Evolutionary conservation across 805 yeast genomes (phyloP), one percentile per base, ranked within the genome.

Genomic region (Wickerhamomyces mucosus): DNA sequence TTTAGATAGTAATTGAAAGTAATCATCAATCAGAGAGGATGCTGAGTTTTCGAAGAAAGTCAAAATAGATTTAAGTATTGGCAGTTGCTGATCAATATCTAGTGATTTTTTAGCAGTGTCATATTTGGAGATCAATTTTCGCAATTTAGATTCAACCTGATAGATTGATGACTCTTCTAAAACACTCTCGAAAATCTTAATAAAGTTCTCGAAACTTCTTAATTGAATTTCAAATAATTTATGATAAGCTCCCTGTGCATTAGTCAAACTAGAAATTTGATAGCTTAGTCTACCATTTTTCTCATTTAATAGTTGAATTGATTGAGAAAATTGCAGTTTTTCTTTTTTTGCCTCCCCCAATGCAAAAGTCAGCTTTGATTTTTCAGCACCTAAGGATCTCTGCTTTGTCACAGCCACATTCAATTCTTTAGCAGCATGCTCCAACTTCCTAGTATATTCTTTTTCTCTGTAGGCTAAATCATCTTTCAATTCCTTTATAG

Each of bases 21-120:
- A 78, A 29, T 76, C 78, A 24, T 65, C 58, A 3, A 76, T 72
- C 7, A 78, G 60, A 4, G 77, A 69, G 18, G 65, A 72, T 6
- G 72, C 65, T 0, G 83, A 85, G 28, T 75, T 57, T n/a, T 69
- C 67, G 40, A 73, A 71, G 43, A 74, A 78, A 12, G 63, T 63
- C 33, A 68, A 63, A 4, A 72, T 54, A 0, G 75, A 62, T 32
- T 67, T 67, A 22, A 57, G 39, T 19, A 52, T 47, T 2, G 56
- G 46, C 25, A 53, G 56, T 10, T 50, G 42, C 19, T 41, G 35
- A 17, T 49, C 55, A 20, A 51, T 29, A 20, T 53, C 53, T 19
- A 43, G 18, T n/a, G n/a, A n/a, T n/a, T n/a, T n/a, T n/a, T n/a
- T n/a, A n/a, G n/a, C n/a, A n/a, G n/a, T n/a, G 1, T 45, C 33